phyloP scores from a whole-genome alignment of 768 basidiomycete genomes.

The Psilocybe subaeruginosa region DNA sequence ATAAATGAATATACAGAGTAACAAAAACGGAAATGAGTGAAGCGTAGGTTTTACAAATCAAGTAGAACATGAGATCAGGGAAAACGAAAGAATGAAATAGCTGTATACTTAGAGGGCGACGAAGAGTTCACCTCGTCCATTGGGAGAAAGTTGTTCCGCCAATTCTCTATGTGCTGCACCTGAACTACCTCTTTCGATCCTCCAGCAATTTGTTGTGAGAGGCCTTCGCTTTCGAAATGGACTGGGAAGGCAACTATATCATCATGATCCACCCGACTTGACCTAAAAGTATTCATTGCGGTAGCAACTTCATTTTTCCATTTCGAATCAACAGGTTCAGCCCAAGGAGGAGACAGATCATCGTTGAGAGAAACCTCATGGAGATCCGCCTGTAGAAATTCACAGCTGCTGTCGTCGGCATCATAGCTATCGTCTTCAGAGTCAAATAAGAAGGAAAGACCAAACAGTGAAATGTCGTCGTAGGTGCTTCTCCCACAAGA shows the following conservation, averaged over 20 bases:
- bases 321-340: neutral
- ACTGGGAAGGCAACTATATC: constrained; percentile 1
- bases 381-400: neutral
- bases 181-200: neutral
- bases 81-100: neutral
- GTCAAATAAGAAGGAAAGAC: neutral
- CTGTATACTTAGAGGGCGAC: neutral
- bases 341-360: neutral
- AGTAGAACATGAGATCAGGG: neutral
- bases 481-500: neutral
- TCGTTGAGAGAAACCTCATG: neutral
- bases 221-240: neutral
- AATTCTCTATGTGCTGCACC: neutral
- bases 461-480: neutral
- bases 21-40: no score
- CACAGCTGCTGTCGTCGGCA: neutral
- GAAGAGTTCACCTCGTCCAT: neutral
- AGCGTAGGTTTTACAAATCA: neutral
- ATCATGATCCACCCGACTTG: constrained; percentile 1
- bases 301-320: constrained; percentile 6
- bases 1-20: no score
- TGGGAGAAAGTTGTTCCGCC: constrained; percentile 5
- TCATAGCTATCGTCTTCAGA: neutral
- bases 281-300: constrained; percentile 8
- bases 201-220: neutral